These are phyloP conservation scores for Powellomyces hirtus DNA, from an alignment of 192 early-diverging fungal species.

Conservation along the genomic window DNA sequence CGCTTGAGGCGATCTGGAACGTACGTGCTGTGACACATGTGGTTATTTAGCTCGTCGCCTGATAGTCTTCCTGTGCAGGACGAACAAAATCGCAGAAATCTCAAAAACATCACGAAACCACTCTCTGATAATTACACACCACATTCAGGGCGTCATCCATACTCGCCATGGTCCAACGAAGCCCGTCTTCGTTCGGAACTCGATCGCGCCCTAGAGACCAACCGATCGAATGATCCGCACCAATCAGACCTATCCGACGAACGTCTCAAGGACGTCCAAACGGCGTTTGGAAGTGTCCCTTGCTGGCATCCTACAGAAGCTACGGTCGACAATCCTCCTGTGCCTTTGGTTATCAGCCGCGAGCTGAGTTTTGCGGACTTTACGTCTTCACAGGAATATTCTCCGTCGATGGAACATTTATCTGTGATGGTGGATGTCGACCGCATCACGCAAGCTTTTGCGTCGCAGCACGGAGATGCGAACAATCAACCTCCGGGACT, in stretches of 20 bases:
- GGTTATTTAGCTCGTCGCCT: background rate
- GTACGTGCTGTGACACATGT: conserved; percentile 22
- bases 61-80: background rate
- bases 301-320: background rate
- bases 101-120: background rate
- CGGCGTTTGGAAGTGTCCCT: conserved; percentile 35
- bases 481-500: too few relatives aligned
- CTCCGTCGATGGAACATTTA: background rate
- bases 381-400: background rate
- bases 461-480: too few relatives aligned
- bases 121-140: background rate
- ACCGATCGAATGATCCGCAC: background rate
- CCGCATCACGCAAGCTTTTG: background rate
- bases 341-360: background rate
- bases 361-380: background rate
- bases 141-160: background rate
- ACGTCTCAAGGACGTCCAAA: conserved; percentile 12
- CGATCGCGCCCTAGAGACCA: background rate
- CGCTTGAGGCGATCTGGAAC: conserved; percentile 61
- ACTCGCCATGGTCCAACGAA: conserved; percentile 21
- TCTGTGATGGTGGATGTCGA: background rate
- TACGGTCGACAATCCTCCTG: background rate
- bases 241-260: background rate
- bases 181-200: background rate
- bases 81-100: background rate